Conservation (phyloP, 257 asterid species). For the Solanum peruvianum region DNA sequence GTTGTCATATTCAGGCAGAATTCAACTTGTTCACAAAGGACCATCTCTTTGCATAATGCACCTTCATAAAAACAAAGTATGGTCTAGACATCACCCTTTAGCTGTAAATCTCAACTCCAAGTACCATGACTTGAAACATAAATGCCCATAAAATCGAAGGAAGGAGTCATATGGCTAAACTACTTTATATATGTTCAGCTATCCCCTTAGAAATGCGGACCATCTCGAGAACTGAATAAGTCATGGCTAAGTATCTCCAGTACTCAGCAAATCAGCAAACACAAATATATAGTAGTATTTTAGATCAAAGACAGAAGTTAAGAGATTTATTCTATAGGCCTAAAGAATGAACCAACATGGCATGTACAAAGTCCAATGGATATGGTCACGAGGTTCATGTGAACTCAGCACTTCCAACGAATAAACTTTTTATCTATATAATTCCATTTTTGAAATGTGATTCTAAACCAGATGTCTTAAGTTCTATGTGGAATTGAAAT, state of each 20-base stretch:
- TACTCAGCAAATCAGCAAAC: background rate
- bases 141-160: no score
- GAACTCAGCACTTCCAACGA: background rate
- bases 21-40: background rate
- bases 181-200: background rate
- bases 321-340: background rate
- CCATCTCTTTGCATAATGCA: no score
- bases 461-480: background rate
- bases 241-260: background rate
- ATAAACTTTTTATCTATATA: background rate
- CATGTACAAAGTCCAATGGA: background rate
- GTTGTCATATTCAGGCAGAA: background rate
- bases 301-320: background rate
- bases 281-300: background rate
- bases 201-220: background rate
- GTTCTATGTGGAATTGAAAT: background rate
- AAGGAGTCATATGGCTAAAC: no score
- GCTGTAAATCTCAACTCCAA: no score
- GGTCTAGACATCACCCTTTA: no score
- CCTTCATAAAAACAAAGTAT: no score
- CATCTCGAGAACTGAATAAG: background rate
- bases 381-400: background rate
- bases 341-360: background rate
- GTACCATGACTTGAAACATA: no score
- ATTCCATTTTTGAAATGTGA: background rate